phyloP scores from a whole-genome alignment of 225 moss, liverwort and hornwort species.

The Sphagnum contortum region DNA sequence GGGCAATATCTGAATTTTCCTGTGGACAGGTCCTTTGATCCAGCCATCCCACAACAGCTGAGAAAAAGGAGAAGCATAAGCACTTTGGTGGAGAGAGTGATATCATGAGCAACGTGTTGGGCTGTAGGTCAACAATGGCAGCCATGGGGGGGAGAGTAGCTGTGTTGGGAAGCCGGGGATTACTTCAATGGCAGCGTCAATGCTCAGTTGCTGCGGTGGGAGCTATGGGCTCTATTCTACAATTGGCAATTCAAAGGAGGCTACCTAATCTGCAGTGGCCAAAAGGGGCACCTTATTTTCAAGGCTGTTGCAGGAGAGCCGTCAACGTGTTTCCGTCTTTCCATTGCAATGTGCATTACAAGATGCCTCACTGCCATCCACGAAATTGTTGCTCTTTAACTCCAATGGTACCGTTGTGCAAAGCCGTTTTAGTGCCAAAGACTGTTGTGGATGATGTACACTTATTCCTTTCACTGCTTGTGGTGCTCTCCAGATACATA shows the following conservation, averaged over 20 bases:
- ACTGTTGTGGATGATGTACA: too few species aligned
- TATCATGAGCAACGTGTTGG: constrained; percentile 30
- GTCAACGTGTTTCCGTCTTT: constrained; percentile 15
- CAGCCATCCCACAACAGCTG: too few species aligned
- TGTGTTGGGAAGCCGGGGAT: constrained; percentile 28
- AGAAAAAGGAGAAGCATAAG: too few species aligned
- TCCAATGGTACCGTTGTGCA: constrained; percentile 25
- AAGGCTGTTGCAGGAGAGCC: constrained; percentile 19
- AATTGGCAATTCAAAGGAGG: constrained; percentile 15
- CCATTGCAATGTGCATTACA: constrained; percentile 31
- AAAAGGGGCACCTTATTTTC: constrained; percentile 1
- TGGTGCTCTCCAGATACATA: not conserved
- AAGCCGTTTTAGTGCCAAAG: too few species aligned
- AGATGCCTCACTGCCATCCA: constrained; percentile 39
- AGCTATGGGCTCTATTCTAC: constrained; percentile 16
- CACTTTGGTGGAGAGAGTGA: too few species aligned
- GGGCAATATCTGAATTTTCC: too few species aligned
- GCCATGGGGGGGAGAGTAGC: constrained; percentile 40
- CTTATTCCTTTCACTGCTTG: too few species aligned
- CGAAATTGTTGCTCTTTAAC: constrained; percentile 41
- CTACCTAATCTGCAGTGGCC: constrained; percentile 27
- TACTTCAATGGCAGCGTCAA: constrained; percentile 32
- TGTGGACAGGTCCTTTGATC: too few species aligned
- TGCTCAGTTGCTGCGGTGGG: constrained; percentile 18
- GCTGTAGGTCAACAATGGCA: constrained; percentile 41